Conservation (phyloP, 2,329 filamentous ascomycete species). For the Xylariaceae sp. region DNA sequence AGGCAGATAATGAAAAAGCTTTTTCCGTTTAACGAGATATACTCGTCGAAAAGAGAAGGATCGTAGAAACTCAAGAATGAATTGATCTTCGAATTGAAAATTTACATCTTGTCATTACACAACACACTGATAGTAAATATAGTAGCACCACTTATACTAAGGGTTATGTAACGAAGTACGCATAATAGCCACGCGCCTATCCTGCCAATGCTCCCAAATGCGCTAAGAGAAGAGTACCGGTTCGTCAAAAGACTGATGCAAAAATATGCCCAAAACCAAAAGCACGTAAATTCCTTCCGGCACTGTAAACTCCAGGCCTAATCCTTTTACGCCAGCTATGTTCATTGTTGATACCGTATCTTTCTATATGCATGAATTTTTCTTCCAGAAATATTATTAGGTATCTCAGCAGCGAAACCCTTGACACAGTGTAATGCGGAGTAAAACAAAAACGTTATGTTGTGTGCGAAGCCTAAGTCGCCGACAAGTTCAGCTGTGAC, state of each 20-base stretch:
- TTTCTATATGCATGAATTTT: constrained; percentile 27
- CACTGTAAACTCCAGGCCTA: constrained; percentile 12
- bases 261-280: constrained; percentile 1
- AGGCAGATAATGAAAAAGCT: too few relatives aligned
- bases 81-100: too few relatives aligned
- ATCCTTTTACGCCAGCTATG: constrained; percentile 16
- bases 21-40: too few relatives aligned
- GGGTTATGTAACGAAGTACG: too few relatives aligned
- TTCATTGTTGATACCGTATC: constrained; percentile 16
- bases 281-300: constrained; percentile 12
- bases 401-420: constrained; percentile 19
- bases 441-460: not conserved
- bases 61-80: too few relatives aligned
- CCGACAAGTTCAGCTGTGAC: too few relatives aligned
- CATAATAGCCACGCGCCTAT: constrained; percentile 4
- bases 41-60: too few relatives aligned
- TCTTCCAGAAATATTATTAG: constrained; percentile 5
- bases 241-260: constrained; percentile 2
- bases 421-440: not conserved
- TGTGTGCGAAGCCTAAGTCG: too few relatives aligned
- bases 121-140: too few relatives aligned
- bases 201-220: constrained; percentile 18
- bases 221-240: not conserved
- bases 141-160: too few relatives aligned
- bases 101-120: too few relatives aligned